These are phyloP conservation scores for Eimeria acervulina DNA, from an alignment of 169 alveolate species.

Conservation along the genomic window DNA sequence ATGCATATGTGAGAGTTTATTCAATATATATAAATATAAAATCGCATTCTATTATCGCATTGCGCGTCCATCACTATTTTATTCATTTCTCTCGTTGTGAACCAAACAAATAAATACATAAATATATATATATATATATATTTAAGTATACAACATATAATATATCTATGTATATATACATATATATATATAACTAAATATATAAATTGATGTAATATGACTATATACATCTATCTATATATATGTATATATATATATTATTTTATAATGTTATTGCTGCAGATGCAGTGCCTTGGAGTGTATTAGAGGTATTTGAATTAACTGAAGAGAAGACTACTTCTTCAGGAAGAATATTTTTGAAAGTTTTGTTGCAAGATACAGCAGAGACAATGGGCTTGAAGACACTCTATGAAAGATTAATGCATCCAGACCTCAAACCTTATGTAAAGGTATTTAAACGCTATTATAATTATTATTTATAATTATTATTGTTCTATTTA, in stretches of 20 bases:
- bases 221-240: too few species aligned
- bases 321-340: slow-evolving; percentile 99
- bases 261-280: background rate
- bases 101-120: too few species aligned
- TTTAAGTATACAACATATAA: too few species aligned
- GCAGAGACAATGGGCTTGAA: slow-evolving; percentile 88
- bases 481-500: background rate
- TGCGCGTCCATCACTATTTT: too few species aligned
- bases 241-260: background rate
- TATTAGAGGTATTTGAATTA: slow-evolving; percentile 93
- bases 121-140: too few species aligned
- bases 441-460: background rate
- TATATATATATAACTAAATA: too few species aligned
- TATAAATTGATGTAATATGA: too few species aligned
- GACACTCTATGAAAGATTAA: slow-evolving; percentile 57
- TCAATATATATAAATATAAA: too few species aligned
- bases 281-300: slow-evolving; percentile 95
- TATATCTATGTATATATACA: too few species aligned
- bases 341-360: slow-evolving; percentile 98
- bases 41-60: too few species aligned
- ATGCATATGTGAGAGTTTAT: too few species aligned
- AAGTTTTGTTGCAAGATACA: slow-evolving; percentile 96
- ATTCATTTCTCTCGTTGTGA: too few species aligned
- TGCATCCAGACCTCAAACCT: background rate
- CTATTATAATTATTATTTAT: background rate